These are phyloP conservation scores for Ambrosia artemisiifolia DNA, from an alignment of 129 eudicot genomes.

Conservation along the genomic window DNA sequence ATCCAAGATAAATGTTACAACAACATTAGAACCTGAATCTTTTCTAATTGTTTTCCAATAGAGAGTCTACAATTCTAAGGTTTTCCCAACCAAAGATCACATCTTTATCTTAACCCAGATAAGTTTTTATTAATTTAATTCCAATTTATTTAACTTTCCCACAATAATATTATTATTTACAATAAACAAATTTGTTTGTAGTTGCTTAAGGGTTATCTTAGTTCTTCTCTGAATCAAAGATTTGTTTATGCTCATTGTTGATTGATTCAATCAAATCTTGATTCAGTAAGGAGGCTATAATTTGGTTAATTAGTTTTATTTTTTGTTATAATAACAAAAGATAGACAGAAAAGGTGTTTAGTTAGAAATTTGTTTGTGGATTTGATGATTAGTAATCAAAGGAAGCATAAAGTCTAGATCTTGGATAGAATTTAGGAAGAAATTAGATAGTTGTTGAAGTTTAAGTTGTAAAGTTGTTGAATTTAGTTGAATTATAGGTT, in stretches of 20 bases:
- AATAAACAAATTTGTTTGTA: background rate
- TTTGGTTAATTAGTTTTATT: background rate
- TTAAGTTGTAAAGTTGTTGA: constrained; percentile 3
- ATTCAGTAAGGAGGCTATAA: constrained; percentile 13
- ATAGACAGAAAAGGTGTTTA: constrained; percentile 17
- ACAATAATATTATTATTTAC: background rate
- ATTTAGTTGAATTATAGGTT: background rate
- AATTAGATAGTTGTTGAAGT: background rate
- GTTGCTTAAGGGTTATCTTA: constrained; percentile 11
- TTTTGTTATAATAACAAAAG: constrained; percentile 7
- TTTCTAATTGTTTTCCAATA: constrained; percentile 27
- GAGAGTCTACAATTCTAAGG: constrained; percentile 19
- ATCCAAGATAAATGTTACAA: background rate
- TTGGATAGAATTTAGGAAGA: constrained; percentile 20
- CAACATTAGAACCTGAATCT: background rate
- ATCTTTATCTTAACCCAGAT: constrained; percentile 27
- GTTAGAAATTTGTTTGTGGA: constrained; percentile 30
- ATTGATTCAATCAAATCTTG: constrained; percentile 37
- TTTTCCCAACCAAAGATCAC: constrained; percentile 24
- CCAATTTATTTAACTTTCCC: constrained; percentile 8
- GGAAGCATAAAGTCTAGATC: constrained; percentile 10
- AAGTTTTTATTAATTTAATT: constrained; percentile 23
- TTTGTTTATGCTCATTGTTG: constrained; percentile 26
- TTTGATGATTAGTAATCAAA: constrained; percentile 19
- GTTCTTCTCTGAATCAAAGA: constrained; percentile 30